A percentile compares a stretch with the other conserved stretches of the same genome.
These are phyloP conservation scores for Syncephalastrum sp. DNA, from an alignment of 371 early-diverging fungal species.

Conservation along the genomic window DNA sequence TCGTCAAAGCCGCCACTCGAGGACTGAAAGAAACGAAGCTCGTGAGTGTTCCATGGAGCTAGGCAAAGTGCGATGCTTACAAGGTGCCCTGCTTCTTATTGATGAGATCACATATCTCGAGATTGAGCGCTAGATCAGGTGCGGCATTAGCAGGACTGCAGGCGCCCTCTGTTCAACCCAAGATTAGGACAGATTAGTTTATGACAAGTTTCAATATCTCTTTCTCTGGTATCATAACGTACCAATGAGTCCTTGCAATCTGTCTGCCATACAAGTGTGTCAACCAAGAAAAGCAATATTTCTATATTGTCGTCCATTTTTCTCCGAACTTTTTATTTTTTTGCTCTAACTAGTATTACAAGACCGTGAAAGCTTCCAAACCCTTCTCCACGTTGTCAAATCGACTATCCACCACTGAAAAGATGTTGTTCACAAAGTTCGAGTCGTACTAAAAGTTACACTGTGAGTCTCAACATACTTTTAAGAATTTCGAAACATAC, in stretches of 20 bases:
- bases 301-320: too few relatives aligned
- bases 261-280: slow-evolving; percentile 11
- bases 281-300: too few relatives aligned
- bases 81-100: slow-evolving; percentile 84
- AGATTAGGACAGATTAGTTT: not conserved
- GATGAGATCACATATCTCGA: slow-evolving; percentile 92
- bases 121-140: slow-evolving; percentile 83
- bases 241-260: slow-evolving; percentile 22
- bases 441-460: slow-evolving; percentile 40
- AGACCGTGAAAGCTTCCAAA: slow-evolving; percentile 45
- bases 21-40: slow-evolving; percentile 51
- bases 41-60: not conserved
- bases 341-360: slow-evolving; percentile 18
- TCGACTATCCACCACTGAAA: slow-evolving; percentile 46
- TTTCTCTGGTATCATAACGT: not conserved
- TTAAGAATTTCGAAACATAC: slow-evolving; percentile 13
- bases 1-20: slow-evolving; percentile 82
- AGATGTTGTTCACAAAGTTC: slow-evolving; percentile 56
- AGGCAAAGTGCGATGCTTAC: slow-evolving; percentile 44
- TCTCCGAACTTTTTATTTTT: not conserved
- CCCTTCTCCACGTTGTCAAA: slow-evolving; percentile 47
- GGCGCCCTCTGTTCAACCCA: slow-evolving; percentile 61
- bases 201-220: not conserved
- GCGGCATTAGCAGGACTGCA: slow-evolving; percentile 71
- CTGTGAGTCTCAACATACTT: not conserved